These are phyloP conservation scores for Trametes punicea DNA, from an alignment of 768 basidiomycete genomes.

Conservation along the genomic window DNA sequence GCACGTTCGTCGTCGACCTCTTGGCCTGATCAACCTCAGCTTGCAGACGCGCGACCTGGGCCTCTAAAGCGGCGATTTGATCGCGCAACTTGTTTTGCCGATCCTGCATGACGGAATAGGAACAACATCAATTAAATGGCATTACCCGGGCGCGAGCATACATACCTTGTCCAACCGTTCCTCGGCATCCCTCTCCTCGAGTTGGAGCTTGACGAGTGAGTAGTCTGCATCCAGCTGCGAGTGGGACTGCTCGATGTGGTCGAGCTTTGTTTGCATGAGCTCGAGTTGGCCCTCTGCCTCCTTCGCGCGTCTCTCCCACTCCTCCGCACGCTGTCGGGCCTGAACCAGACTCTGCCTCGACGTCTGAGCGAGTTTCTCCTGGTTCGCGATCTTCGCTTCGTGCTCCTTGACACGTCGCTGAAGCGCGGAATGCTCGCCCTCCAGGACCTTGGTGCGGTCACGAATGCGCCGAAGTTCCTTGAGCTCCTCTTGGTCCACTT, in stretches of 20 bases:
- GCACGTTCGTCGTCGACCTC: constrained; percentile 28
- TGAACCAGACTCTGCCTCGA: constrained; percentile 63
- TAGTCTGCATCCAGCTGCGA: constrained; percentile 69
- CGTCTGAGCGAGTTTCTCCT: constrained; percentile 54
- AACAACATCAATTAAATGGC: not conserved
- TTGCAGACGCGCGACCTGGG: constrained; percentile 54
- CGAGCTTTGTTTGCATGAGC: constrained; percentile 53
- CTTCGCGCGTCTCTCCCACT: constrained; percentile 79
- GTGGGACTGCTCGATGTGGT: constrained; percentile 63
- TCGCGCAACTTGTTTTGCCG: constrained; percentile 67
- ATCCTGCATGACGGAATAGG: constrained; percentile 49
- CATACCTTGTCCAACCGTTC: constrained; percentile 64
- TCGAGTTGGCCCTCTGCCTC: constrained; percentile 67
- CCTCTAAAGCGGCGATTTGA: constrained; percentile 60
- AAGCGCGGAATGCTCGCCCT: constrained; percentile 61
- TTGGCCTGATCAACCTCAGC: constrained; percentile 52
- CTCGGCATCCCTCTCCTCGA: constrained; percentile 74
- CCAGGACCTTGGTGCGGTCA: constrained; percentile 55
- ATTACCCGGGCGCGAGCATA: not conserved
- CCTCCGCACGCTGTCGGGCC: constrained; percentile 72
- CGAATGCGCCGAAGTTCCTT: constrained; percentile 63
- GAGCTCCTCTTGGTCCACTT: constrained; percentile 68
- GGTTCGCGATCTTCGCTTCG: constrained; percentile 57
- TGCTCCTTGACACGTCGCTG: constrained; percentile 74
- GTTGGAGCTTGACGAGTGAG: constrained; percentile 61